Base-by-base conservation (phyloP, 1,139 yeast genomes). In the Candida albicans region DNA sequence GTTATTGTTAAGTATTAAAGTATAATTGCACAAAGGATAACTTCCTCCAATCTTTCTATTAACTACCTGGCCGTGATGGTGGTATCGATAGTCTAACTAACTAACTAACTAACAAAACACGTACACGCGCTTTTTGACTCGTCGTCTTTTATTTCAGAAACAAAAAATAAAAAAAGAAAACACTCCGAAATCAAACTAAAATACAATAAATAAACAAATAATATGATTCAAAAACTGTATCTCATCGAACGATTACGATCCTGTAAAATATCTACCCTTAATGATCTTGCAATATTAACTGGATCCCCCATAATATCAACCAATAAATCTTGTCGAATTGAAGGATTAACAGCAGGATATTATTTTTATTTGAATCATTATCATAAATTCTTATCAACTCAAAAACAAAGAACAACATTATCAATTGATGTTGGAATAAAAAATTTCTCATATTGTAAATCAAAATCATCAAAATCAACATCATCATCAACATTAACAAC, bases 401-500 rank as follows among this genome's bases (percentile, higher is more conserved):
- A n/a, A 5, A 7, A 28, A 11, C 6, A 28, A 30, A 54, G 52
- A 11, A n/a, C 47, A 11, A 49, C 47, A 28, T 51, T 62, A 34
- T 57, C 73, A 8, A 58, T 72, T 10, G 77, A 72, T 48, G 60
- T 72, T 11, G 77, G 77, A 5, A 54, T 71, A 43, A 71, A 70
- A 53, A 70, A 72, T 54, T 69, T 72, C 45, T 62, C 74, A 2
- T 70, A 63, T 49, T 71, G 77, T 52, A 58, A 59, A 39, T 49
- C 62, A 11, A 44, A 46, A 4, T 42, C 54, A 32, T 41, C 45
- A 4, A 14, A 28, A 22, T 44, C n/a, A n/a, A n/a, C n/a, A n/a
- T n/a, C n/a, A n/a, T n/a, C n/a, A n/a, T n/a, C n/a, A n/a, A n/a
- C n/a, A n/a, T n/a, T n/a, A n/a, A n/a, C n/a, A n/a, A n/a, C n/a